These are phyloP conservation scores for Penicillium malachiteum DNA, from an alignment of 495 filamentous ascomycete species.

Conservation along the genomic window DNA sequence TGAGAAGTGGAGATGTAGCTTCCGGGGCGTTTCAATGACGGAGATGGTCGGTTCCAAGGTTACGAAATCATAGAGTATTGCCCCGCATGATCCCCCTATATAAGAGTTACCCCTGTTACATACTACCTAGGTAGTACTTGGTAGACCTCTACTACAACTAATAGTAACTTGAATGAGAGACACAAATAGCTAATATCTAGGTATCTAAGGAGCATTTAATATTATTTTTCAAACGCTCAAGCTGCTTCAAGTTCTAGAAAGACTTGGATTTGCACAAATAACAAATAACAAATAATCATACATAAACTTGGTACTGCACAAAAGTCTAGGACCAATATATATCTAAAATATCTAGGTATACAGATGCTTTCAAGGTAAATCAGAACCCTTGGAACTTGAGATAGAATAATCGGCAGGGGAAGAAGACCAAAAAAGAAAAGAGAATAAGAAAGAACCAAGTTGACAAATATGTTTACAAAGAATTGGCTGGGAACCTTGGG, in stretches of 20 bases:
- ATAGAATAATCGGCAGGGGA: background rate
- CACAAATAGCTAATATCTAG: background rate
- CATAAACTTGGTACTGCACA: too few relatives aligned
- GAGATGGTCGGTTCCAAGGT: background rate
- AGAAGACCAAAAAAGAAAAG: slow-evolving; percentile 6
- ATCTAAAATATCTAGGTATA: slow-evolving; percentile 23
- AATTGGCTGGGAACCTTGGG: slow-evolving; percentile 11
- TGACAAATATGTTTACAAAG: slow-evolving; percentile 24
- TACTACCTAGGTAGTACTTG: background rate
- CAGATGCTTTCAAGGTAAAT: slow-evolving; percentile 16
- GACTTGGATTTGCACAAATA: too few relatives aligned
- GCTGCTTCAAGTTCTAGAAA: too few relatives aligned
- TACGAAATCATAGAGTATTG: background rate
- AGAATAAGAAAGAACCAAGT: slow-evolving; percentile 7
- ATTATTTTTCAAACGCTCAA: background rate
- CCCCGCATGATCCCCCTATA: slow-evolving; percentile 29
- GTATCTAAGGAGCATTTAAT: background rate
- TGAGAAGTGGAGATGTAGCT: slow-evolving; percentile 29
- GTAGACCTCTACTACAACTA: background rate
- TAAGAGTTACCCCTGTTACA: background rate
- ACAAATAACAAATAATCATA: too few relatives aligned
- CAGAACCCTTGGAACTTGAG: background rate
- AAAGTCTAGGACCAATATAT: slow-evolving; percentile 6
- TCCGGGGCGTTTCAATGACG: slow-evolving; percentile 22
- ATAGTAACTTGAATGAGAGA: background rate